Evolutionary conservation across 2,329 filamentous ascomycete species (phyloP), one percentile per base, ranked within the genome.

Genomic region (Remersonia thermophila): DNA sequence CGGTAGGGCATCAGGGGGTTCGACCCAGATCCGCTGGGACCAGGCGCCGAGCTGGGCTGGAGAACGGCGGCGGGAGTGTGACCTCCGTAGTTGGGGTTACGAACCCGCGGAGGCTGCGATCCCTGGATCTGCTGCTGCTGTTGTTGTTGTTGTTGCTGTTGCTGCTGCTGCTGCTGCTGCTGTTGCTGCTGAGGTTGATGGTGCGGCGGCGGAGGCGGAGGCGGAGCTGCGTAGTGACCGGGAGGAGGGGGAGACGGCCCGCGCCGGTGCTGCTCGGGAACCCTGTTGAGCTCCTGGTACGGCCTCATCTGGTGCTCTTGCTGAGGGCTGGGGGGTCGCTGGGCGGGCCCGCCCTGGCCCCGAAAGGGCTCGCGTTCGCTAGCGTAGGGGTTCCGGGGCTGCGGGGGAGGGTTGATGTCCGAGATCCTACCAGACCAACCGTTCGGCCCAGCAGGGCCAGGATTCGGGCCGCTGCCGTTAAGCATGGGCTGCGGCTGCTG

Each of bases 321-420:
- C 40, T 80, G 75, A 33, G 84, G 84, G 54, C 83, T 93, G 25
- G 76, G 76, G 51, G 83, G 83, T 32, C 83, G 73, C 33, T 73
- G 73, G 41, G 77, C 71, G 33, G 77, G 73, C 41, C 77, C 76
- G 16, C 72, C 71, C 35, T 76, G 77, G 15, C 73, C 78, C 32
- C 83, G 74, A 54, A 80, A 73, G 31, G 68, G 67, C 50, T 93
- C 83, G 12, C 66, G 77, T 51, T 80, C 50, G 3, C 42, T 77
- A 43, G 94, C 87, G 54, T 85, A 93, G 1, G 82, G 83, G 50
- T 91, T 89, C 17, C 80, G 67, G 27, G 80, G 79, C 55, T 85
- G 81, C 31, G 81, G 80, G 30, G 80, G 70, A 32, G 71, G 71
- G 49, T 80, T 87, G 42, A 94, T 77, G 45, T 91, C 85, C 41